phyloP scores from a whole-genome alignment of 257 asterid genomes.

The Solanum sitiens region DNA sequence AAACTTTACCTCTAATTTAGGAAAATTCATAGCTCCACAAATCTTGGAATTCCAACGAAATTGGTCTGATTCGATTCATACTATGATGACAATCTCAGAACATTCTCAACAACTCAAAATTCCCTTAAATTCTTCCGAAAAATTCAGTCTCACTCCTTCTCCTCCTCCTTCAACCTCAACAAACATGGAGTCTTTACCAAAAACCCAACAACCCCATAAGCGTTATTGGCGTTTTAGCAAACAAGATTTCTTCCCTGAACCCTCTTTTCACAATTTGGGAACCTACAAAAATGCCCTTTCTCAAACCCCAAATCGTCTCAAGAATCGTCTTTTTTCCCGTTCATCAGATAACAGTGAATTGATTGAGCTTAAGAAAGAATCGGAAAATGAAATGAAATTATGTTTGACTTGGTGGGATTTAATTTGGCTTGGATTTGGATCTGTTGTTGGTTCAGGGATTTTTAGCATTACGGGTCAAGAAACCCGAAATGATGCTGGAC shows the following conservation, averaged over 20 bases:
- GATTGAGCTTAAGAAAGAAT: constrained; percentile 40
- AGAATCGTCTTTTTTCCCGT: constrained; percentile 63
- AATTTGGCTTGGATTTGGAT: constrained; percentile 84
- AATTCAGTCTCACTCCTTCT: background rate
- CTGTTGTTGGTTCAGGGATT: constrained; percentile 93
- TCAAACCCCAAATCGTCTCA: constrained; percentile 59
- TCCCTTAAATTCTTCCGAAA: constrained; percentile 5
- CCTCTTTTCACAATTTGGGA: constrained; percentile 46
- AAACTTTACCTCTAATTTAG: background rate
- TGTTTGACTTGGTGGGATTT: constrained; percentile 98
- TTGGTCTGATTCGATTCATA: background rate
- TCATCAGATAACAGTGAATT: constrained; percentile 59
- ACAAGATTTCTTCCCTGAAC: constrained; percentile 79
- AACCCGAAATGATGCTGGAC: constrained; percentile 61
- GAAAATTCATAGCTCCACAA: background rate
- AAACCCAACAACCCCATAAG: background rate
- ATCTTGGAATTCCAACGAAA: background rate
- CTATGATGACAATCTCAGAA: background rate
- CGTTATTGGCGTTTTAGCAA: constrained; percentile 88
- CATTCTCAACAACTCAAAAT: constrained; percentile 13
- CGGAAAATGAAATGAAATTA: constrained; percentile 62
- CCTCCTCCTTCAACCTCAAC: background rate
- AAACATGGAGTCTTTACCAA: constrained; percentile 5
- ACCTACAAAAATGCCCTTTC: constrained; percentile 58
- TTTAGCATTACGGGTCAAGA: constrained; percentile 88